phyloP scores from a whole-genome alignment of 805 yeast genomes.

The Blastobotrys parvus region DNA sequence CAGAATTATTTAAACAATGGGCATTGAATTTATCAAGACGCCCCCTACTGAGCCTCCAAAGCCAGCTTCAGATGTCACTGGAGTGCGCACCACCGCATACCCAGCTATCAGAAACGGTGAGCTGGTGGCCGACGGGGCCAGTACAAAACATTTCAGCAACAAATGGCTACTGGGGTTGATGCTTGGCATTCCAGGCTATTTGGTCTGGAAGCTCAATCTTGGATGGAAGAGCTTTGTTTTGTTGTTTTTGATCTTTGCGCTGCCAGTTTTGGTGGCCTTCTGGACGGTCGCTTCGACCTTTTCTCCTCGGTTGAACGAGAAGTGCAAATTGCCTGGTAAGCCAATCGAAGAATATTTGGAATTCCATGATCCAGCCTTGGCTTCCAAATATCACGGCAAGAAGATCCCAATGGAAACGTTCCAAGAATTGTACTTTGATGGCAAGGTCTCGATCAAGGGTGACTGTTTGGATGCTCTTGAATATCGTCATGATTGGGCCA shows the following conservation, averaged over 20 bases:
- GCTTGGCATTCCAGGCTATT: conserved; percentile 50
- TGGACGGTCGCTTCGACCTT: conserved; percentile 74
- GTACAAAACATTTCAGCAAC: conserved; percentile 69
- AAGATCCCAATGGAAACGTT: conserved; percentile 91
- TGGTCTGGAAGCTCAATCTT: conserved; percentile 55
- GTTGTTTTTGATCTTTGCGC: conserved; percentile 42
- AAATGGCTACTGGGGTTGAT: conserved; percentile 41
- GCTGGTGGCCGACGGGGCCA: conserved; percentile 87
- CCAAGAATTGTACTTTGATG: conserved; percentile 78
- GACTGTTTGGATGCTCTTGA: conserved; percentile 79
- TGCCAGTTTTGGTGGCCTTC: conserved; percentile 73
- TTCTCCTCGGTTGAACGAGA: conserved; percentile 76
- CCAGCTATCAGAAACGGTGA: conserved; percentile 83
- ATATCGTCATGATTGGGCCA: conserved; percentile 87
- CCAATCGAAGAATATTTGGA: conserved; percentile 76
- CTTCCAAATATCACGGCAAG: conserved; percentile 60
- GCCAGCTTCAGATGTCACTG: conserved; percentile 36
- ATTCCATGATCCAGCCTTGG: conserved; percentile 66
- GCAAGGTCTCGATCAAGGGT: conserved; percentile 80
- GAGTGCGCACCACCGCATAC: conserved; percentile 43
- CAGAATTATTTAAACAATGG: conserved; percentile 2
- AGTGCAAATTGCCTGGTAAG: conserved; percentile 62
- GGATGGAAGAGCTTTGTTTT: conserved; percentile 62
- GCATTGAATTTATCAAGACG: conserved; percentile 49
- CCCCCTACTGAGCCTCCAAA: conserved; percentile 43